Evolutionary conservation across 768 basidiomycete genomes (phyloP).

Genomic region (Leucosporidium yakuticum): DNA sequence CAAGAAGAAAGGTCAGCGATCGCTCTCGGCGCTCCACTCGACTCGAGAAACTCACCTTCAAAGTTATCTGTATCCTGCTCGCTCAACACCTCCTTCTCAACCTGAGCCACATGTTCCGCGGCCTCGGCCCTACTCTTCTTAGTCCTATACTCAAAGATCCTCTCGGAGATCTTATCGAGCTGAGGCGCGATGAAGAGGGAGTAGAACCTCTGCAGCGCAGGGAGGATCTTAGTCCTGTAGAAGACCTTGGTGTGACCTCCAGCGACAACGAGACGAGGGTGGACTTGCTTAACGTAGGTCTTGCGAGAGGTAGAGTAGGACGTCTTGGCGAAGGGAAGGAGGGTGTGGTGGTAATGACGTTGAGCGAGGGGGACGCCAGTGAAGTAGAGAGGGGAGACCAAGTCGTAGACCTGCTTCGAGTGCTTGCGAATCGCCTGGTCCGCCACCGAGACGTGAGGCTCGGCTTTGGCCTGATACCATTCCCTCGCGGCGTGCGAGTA

Average conservation of each 20-base stretch:
- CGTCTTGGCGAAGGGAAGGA: slow-evolving; percentile 26
- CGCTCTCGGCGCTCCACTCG: neutral
- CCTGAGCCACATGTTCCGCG: slow-evolving; percentile 25
- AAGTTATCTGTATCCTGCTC: slow-evolving; percentile 22
- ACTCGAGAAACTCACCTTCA: slow-evolving; percentile 12
- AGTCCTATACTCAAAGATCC: slow-evolving; percentile 37
- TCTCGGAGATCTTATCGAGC: slow-evolving; percentile 37
- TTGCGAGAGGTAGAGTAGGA: slow-evolving; percentile 28
- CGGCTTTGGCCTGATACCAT: slow-evolving; percentile 27
- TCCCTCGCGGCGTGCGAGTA: slow-evolving; percentile 13
- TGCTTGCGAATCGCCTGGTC: neutral
- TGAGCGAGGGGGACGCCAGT: slow-evolving; percentile 22
- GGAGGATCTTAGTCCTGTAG: slow-evolving; percentile 23
- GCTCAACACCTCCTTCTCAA: slow-evolving; percentile 20
- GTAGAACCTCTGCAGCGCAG: slow-evolving; percentile 34
- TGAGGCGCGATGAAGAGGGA: slow-evolving; percentile 38
- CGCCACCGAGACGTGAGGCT: slow-evolving; percentile 16
- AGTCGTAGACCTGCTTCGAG: neutral
- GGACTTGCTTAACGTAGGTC: slow-evolving; percentile 32
- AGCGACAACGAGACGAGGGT: slow-evolving; percentile 24
- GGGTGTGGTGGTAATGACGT: slow-evolving; percentile 23
- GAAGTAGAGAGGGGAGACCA: slow-evolving; percentile 16
- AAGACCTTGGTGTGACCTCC: slow-evolving; percentile 7
- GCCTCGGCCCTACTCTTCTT: slow-evolving; percentile 32
- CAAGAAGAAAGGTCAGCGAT: neutral